phyloP scores from a whole-genome alignment of 345 rosid genomes.

The Pistacia atlantica region DNA sequence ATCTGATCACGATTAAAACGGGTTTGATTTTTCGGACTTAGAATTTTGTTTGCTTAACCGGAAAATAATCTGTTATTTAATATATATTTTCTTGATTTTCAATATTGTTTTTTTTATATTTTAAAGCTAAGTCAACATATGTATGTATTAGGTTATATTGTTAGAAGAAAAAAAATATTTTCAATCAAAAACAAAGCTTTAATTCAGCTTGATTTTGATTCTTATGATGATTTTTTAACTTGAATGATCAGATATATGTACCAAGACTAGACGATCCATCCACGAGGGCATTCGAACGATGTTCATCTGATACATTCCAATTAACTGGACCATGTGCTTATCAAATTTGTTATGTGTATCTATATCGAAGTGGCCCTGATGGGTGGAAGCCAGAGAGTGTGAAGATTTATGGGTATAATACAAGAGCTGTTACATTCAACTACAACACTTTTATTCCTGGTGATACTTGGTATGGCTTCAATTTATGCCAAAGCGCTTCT shows the following conservation, averaged over 20 bases:
- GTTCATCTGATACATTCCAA: constrained; percentile 77
- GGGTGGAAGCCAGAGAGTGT: constrained; percentile 82
- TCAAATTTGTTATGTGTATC: constrained; percentile 75
- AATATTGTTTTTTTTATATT: background rate
- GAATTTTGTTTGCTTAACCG: background rate
- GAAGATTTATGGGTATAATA: constrained; percentile 44
- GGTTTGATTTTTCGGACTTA: background rate
- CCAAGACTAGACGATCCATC: constrained; percentile 79
- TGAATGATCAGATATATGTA: constrained; percentile 58
- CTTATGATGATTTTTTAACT: background rate
- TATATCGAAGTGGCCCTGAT: constrained; percentile 77
- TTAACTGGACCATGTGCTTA: constrained; percentile 75
- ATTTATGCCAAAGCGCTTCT: constrained; percentile 53
- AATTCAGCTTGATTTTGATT: background rate
- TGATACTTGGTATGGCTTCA: constrained; percentile 80
- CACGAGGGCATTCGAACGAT: constrained; percentile 60
- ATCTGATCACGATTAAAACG: background rate
- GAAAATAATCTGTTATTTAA: background rate
- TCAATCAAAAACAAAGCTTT: background rate
- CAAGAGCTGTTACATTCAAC: constrained; percentile 52
- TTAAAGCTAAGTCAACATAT: background rate
- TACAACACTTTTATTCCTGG: constrained; percentile 57
- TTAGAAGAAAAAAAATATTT: too few species aligned
- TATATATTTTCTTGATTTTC: background rate
- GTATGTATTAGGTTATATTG: background rate